Evolutionary conservation across 2,329 filamentous ascomycete genomes (phyloP).

Genomic region (Ciborinia camelliae): DNA sequence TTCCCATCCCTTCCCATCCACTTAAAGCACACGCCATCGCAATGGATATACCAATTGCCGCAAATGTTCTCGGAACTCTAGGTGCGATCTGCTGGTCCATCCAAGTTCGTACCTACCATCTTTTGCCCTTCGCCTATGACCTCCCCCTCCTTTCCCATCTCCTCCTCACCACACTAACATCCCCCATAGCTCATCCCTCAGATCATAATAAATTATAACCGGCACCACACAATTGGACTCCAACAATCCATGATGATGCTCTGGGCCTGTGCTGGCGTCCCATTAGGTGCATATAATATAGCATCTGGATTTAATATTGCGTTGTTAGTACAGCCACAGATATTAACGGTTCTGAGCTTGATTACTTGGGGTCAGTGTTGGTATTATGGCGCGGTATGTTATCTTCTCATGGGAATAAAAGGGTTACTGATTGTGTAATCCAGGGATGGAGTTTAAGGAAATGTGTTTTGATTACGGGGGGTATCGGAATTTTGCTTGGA

Average conservation of each 20-base stretch:
- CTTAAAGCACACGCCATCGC: no score
- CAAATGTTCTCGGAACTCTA: slow-evolving; percentile 57
- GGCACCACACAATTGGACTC: slow-evolving; percentile 62
- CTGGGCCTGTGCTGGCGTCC: slow-evolving; percentile 65
- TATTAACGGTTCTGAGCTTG: slow-evolving; percentile 37
- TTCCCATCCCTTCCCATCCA: no score
- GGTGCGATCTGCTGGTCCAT: slow-evolving; percentile 66
- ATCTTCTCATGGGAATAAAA: background rate
- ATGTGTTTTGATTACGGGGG: slow-evolving; percentile 47
- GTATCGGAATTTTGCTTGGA: slow-evolving; percentile 55
- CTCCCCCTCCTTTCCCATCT: background rate
- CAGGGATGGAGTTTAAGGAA: slow-evolving; percentile 52
- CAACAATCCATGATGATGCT: slow-evolving; percentile 71
- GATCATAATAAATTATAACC: slow-evolving; percentile 63
- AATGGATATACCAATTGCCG: slow-evolving; percentile 54
- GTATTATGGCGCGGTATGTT: slow-evolving; percentile 45
- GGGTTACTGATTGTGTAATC: background rate
- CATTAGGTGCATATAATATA: slow-evolving; percentile 50
- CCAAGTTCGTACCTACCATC: slow-evolving; percentile 44
- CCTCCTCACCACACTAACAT: background rate
- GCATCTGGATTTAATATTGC: slow-evolving; percentile 36
- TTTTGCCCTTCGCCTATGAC: background rate
- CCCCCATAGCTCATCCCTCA: slow-evolving; percentile 59
- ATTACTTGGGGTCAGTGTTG: slow-evolving; percentile 38
- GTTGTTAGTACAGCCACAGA: slow-evolving; percentile 37